Evolutionary conservation across 352 stramenopile genomes (phyloP), one percentile per base, ranked within the genome.

Genomic region (Salisapilia sapeloensis): DNA sequence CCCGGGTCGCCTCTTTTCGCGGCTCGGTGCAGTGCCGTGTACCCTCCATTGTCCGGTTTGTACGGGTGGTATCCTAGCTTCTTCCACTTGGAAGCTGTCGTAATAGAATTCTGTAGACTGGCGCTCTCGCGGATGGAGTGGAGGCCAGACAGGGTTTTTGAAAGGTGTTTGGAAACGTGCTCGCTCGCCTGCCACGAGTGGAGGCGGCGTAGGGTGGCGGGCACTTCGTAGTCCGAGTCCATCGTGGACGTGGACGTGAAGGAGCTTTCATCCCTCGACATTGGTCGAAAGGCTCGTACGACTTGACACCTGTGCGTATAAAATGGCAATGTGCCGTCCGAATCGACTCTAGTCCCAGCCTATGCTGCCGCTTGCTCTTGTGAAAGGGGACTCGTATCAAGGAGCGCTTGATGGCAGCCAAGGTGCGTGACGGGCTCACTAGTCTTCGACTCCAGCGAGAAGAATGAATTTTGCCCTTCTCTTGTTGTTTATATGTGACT

Each of bases 191-290:
- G n/a, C 64, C 63, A 80, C 2, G 59, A 40, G 50, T 74, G 54
- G 33, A 81, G 53, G 17, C 51, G 50, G 42, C 77, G 63, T 18
- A 84, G 52, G 34, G 60, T 60, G 43, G 67, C 62, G 14, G 70
- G 70, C 41, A 81, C 78, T 49, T 85, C 70, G 41, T 78, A 82
- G 50, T 85, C 70, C 41, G 65, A 85, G 60, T 82, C 70, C 66
- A 85, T 82, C 13, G 65, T 82, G 11, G 70, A 85, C 30, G 65
- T 82, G 10, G 65, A 85, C 23, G 70, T 70, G 53, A 82, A 77
- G 16, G 65, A 82, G 22, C 49, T 72, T 35, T 74, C 61, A 25
- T 78, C 62, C 34, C n/a, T n/a, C n/a, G n/a, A n/a, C n/a, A n/a
- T n/a, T n/a, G n/a, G n/a, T n/a, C n/a, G n/a, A n/a, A n/a, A n/a